Evolutionary conservation across 2,329 filamentous ascomycete genomes (phyloP).

Genomic region (Calonectria ilicicola): DNA sequence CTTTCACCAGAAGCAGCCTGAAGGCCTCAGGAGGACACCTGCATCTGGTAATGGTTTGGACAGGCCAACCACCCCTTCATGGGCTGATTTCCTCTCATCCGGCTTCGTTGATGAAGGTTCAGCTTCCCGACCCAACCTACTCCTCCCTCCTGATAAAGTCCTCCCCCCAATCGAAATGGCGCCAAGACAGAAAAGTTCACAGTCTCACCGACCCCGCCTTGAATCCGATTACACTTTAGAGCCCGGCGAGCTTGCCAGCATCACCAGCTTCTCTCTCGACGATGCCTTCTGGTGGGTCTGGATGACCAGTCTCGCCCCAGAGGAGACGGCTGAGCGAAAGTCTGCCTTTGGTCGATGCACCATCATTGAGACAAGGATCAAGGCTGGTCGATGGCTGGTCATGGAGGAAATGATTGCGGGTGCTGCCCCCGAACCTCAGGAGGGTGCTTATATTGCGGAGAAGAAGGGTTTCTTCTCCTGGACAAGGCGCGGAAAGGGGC

Average conservation of each 20-base stretch:
- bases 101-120: constrained; percentile 86
- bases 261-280: constrained; percentile 86
- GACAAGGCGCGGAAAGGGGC: constrained; percentile 74
- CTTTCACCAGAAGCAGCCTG: constrained; percentile 52
- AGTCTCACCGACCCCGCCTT: constrained; percentile 82
- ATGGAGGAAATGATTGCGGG: constrained; percentile 98
- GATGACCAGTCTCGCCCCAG: constrained; percentile 95
- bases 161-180: constrained; percentile 84
- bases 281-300: constrained; percentile 99
- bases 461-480: constrained; percentile 96
- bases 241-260: constrained; percentile 94
- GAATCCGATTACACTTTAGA: constrained; percentile 78
- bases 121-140: constrained; percentile 70
- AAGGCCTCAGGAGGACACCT: constrained; percentile 73
- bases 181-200: constrained; percentile 84
- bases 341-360: constrained; percentile 95
- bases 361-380: constrained; percentile 88
- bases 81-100: constrained; percentile 96
- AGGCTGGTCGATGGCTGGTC: constrained; percentile 87
- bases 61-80: constrained; percentile 94
- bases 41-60: constrained; percentile 77
- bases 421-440: constrained; percentile 84
- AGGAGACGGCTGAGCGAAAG: constrained; percentile 88
- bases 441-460: constrained; percentile 90
- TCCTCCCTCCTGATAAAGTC: constrained; percentile 92